A percentile compares a stretch with the other conserved stretches of the same genome.
Evolutionary conservation across 2,329 filamentous ascomycete genomes (phyloP).

Genomic region (Magnaporthiopsis incrustans): DNA sequence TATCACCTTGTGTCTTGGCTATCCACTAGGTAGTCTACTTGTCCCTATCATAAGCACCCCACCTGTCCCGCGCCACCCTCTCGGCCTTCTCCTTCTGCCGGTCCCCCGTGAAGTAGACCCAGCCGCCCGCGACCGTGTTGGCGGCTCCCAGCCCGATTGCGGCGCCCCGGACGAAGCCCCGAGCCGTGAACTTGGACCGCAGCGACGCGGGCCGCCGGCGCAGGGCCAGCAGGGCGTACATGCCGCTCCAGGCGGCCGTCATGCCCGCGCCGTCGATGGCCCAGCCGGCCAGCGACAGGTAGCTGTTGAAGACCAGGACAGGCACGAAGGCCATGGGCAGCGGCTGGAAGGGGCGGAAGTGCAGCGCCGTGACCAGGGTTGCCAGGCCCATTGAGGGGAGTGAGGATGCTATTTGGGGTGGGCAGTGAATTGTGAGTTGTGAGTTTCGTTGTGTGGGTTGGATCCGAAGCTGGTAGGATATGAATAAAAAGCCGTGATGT

Average conservation of each 20-base stretch:
- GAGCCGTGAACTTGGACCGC: conserved; percentile 32
- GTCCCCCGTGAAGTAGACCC: conserved; percentile 44
- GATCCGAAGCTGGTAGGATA: not conserved
- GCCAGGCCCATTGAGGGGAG: conserved; percentile 47
- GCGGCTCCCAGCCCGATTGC: conserved; percentile 41
- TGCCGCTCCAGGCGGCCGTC: conserved; percentile 46
- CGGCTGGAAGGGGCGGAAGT: conserved; percentile 43
- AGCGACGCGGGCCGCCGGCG: conserved; percentile 29
- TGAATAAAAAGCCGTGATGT: not conserved
- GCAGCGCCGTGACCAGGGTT: conserved; percentile 47
- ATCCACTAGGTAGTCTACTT: not conserved
- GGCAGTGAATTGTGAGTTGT: not conserved
- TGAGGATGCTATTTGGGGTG: conserved; percentile 34
- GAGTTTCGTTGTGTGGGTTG: not conserved
- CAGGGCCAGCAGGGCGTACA: conserved; percentile 48
- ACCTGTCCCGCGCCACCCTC: conserved; percentile 41
- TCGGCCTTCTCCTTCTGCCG: conserved; percentile 40
- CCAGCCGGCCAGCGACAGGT: conserved; percentile 52
- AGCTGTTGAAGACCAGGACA: conserved; percentile 47
- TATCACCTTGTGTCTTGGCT: no score
- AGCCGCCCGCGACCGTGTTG: conserved; percentile 42
- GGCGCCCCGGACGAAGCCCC: conserved; percentile 41
- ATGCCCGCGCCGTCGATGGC: conserved; percentile 48
- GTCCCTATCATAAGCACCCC: conserved; percentile 27
- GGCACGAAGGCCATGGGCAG: conserved; percentile 43